A percentile compares a stretch with the other conserved stretches of the same genome.
Evolutionary conservation across 352 stramenopile species (phyloP).

Genomic region (Phytophthora hibernalis): DNA sequence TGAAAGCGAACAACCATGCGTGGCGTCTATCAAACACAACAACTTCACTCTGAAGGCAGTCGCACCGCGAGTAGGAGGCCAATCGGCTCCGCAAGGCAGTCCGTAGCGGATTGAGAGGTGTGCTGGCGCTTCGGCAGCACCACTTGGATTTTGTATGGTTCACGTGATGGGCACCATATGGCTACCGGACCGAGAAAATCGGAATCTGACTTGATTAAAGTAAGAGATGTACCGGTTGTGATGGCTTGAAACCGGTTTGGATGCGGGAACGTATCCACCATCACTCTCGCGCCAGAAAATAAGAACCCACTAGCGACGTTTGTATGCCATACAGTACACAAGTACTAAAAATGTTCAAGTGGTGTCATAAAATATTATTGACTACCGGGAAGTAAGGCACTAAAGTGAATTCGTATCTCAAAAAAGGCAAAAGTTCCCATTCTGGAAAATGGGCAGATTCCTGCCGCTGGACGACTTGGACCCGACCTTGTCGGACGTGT

Average conservation of each 20-base stretch:
- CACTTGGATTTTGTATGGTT: slow-evolving; percentile 4
- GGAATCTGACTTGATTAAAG: slow-evolving; percentile 22
- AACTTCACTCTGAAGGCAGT: background rate
- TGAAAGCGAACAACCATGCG: background rate
- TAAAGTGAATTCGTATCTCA: too few species aligned
- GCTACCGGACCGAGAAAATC: slow-evolving; percentile 3
- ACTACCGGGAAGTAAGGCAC: too few species aligned
- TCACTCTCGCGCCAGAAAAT: slow-evolving; percentile 29
- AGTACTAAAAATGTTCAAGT: background rate
- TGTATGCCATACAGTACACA: slow-evolving; percentile 17
- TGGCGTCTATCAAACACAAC: background rate
- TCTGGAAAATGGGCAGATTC: slow-evolving; percentile 13
- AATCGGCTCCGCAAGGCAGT: background rate
- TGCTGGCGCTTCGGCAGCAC: slow-evolving; percentile 1
- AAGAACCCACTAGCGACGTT: slow-evolving; percentile 16
- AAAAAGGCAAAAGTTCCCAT: too few species aligned
- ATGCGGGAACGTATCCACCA: slow-evolving; percentile 23
- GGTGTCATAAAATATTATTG: too few species aligned
- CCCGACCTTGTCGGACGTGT: slow-evolving; percentile 22
- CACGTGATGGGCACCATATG: slow-evolving; percentile 3
- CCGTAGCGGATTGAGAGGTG: background rate
- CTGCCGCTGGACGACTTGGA: slow-evolving; percentile 25
- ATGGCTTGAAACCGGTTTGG: background rate
- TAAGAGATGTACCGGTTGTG: background rate
- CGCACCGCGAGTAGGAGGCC: background rate